Evolutionary conservation across 805 yeast species (phyloP).

Genomic region (Candida golubevii): DNA sequence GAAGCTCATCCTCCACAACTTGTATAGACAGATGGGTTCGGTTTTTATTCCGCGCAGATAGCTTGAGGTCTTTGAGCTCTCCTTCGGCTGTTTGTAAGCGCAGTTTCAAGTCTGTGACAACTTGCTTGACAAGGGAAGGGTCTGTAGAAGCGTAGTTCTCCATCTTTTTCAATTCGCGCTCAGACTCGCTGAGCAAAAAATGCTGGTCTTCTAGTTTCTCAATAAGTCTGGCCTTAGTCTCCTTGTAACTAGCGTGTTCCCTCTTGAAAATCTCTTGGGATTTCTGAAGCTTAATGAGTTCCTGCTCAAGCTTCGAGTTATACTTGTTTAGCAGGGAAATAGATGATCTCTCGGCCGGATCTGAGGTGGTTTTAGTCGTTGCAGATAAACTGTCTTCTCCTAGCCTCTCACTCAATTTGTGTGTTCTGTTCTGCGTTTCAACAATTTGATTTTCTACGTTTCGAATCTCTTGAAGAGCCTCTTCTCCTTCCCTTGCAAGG

Average conservation of each 20-base stretch:
- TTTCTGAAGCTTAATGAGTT: constrained; percentile 55
- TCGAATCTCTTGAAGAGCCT: constrained; percentile 38
- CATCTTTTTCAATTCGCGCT: constrained; percentile 55
- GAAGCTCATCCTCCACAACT: constrained; percentile 34
- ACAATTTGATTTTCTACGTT: constrained; percentile 24
- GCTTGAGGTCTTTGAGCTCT: constrained; percentile 29
- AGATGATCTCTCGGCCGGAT: constrained; percentile 19
- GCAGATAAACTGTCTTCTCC: constrained; percentile 24
- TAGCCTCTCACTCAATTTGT: constrained; percentile 13
- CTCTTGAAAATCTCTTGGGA: constrained; percentile 57
- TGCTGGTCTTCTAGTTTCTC: constrained; percentile 59
- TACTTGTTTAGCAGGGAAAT: constrained; percentile 40
- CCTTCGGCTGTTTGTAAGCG: constrained; percentile 37
- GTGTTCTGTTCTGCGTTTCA: constrained; percentile 10
- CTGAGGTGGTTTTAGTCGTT: constrained; percentile 8
- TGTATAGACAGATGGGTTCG: constrained; percentile 57
- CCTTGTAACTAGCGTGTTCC: constrained; percentile 62
- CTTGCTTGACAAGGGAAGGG: constrained; percentile 48
- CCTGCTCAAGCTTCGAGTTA: constrained; percentile 55
- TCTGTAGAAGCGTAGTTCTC: constrained; percentile 58
- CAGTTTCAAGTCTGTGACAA: constrained; percentile 49
- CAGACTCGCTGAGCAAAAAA: constrained; percentile 51
- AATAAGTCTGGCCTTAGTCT: constrained; percentile 54
- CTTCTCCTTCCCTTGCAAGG: constrained; percentile 51
- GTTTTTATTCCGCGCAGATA: constrained; percentile 46